Conservation (phyloP, 192 early-diverging fungal species). For the Geranomyces variabilis region DNA sequence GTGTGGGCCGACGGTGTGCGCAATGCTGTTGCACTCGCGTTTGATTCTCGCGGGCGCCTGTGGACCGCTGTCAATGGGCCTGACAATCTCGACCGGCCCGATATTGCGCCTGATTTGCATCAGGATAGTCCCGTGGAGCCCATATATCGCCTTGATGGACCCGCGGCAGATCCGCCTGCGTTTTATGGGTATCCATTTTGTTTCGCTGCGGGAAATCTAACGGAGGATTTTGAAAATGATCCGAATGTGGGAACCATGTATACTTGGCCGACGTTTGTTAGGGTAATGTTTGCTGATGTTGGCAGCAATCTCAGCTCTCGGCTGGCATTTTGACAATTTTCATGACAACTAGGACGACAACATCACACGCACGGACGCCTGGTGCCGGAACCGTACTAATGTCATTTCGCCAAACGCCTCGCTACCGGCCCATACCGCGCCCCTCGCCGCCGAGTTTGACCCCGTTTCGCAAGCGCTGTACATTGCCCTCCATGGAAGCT, state of each 20-base stretch:
- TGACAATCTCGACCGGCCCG: conserved; percentile 34
- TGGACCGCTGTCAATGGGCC: conserved; percentile 51
- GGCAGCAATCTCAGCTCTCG: no score
- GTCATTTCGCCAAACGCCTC: conserved; percentile 29
- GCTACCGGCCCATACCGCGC: conserved; percentile 44
- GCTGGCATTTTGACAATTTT: no score
- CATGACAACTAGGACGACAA: conserved; percentile 26
- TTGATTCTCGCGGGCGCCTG: conserved; percentile 27
- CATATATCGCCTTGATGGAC: conserved; percentile 37
- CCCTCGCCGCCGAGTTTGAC: conserved; percentile 38
- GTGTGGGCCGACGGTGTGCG: conserved; percentile 47
- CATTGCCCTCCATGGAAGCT: conserved; percentile 46
- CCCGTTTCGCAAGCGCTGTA: conserved; percentile 6
- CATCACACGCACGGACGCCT: conserved; percentile 38
- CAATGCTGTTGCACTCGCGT: conserved; percentile 41
- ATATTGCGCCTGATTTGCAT: conserved; percentile 29
- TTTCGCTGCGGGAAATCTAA: conserved; percentile 41
- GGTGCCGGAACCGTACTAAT: conserved; percentile 46
- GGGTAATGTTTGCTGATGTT: no score
- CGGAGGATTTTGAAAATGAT: conserved; percentile 27
- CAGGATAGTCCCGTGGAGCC: conserved; percentile 43
- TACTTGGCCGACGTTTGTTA: conserved; percentile 39
- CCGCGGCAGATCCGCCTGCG: background rate
- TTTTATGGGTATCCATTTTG: conserved; percentile 54
- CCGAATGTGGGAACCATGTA: conserved; percentile 27